These are phyloP conservation scores for Saccharomyces hybrid DNA, from an alignment of 1,139 yeast genomes.

Conservation along the genomic window DNA sequence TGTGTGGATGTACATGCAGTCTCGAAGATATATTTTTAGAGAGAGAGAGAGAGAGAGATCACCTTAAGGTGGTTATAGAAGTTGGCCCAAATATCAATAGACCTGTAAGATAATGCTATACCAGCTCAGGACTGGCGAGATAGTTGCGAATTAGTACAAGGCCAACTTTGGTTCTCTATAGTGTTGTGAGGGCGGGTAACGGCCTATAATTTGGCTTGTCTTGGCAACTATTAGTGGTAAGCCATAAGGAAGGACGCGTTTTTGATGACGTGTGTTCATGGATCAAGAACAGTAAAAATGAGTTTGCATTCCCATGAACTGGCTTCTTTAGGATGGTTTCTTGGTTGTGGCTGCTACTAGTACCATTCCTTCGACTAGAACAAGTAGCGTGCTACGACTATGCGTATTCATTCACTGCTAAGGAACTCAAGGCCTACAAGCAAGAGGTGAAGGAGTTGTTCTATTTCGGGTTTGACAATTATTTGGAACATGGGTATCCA, in stretches of 20 bases:
- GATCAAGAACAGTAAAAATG: neutral
- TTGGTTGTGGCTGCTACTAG: neutral
- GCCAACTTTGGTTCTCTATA: neutral
- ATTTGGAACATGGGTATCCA: constrained; percentile 67
- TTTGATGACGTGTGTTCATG: neutral
- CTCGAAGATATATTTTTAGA: too few relatives aligned
- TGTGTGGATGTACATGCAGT: too few relatives aligned
- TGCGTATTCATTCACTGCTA: constrained; percentile 38
- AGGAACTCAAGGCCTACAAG: constrained; percentile 42
- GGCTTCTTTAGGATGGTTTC: neutral
- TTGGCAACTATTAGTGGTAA: neutral
- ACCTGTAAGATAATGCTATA: too few relatives aligned
- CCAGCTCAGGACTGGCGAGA: neutral
- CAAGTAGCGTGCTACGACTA: neutral
- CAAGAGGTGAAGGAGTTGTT: constrained; percentile 52
- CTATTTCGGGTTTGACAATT: constrained; percentile 70
- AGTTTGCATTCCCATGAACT: neutral
- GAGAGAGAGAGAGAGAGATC: neutral
- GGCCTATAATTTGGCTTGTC: neutral
- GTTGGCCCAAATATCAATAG: too few relatives aligned
- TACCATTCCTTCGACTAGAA: neutral
- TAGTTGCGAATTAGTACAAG: neutral
- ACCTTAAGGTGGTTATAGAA: neutral
- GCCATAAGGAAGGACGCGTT: neutral
- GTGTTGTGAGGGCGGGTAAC: neutral